Base-by-base conservation (phyloP, 176 grass and related monocot genomes). In the Zoysia pacifica region DNA sequence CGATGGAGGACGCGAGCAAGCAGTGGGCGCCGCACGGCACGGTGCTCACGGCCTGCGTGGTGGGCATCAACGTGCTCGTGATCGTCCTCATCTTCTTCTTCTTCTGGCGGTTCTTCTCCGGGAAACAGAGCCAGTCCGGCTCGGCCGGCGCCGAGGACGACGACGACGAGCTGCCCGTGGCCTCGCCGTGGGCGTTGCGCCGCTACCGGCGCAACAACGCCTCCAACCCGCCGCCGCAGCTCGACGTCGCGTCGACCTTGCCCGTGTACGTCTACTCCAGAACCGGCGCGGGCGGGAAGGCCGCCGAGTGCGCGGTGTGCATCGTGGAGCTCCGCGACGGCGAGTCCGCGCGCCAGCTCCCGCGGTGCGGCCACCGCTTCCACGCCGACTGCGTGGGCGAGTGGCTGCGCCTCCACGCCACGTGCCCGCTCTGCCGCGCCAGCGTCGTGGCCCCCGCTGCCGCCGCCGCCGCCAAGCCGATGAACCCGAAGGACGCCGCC, bases 391-490 rank as follows among this genome's bases (percentile, higher is more conserved):
- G 92, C 54, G 63, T 94, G 0, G 92, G 66, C 77, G 80, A 46
- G 8, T 94, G 86, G 92, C 79, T 91, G 7, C 76, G 48, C 4
- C 79, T 81, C 14, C 89, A 94, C 70, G 55, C 86, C 54, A 91
- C 78, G 12, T 94, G 92, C 81, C 92, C 89, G 13, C 87, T 94
- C 28, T 94, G 92, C 86, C 89, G 89, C 15, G 79, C 89, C 47
- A 7, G 12, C 48, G 80, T 94, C 19, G 67, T 80, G 11, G 55
- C 72, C 72, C 3, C 11, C 0, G 46, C 52, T 11, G 41, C 15
- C 2, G 3, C 56, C 11, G 74, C 49, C 36, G 16, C 11, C 79
- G 80, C 8, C 2, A 61, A 67, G 60, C 37, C 75, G 44, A 67
- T 35, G 61, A 73, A 73, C 36, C 48, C n/a, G 9, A 80, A 86